These are phyloP conservation scores for Alternaria sp. DNA, from an alignment of 2,329 filamentous ascomycete species.

Conservation along the genomic window DNA sequence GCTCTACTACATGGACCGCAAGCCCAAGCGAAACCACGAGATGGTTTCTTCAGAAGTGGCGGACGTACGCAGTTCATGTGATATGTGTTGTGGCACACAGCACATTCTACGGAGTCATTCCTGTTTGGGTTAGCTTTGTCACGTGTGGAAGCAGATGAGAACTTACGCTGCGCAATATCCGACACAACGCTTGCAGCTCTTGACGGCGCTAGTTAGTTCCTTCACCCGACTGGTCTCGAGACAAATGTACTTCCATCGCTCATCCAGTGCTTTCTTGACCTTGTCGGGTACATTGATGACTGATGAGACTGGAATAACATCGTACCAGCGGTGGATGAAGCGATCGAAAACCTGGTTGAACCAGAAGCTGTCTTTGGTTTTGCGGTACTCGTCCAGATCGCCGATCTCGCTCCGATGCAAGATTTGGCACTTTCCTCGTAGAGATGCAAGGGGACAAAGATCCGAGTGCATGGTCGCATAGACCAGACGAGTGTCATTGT, in stretches of 20 bases:
- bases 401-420: slow-evolving; percentile 86
- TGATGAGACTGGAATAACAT: slow-evolving; percentile 87
- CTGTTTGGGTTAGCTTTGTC: slow-evolving; percentile 56
- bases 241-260: slow-evolving; percentile 95
- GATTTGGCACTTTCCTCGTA: slow-evolving; percentile 93
- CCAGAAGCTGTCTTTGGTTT: slow-evolving; percentile 88
- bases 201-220: slow-evolving; percentile 93
- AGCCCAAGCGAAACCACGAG: slow-evolving; percentile 96
- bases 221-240: slow-evolving; percentile 94
- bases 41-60: slow-evolving; percentile 92
- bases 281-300: slow-evolving; percentile 96
- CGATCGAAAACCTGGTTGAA: slow-evolving; percentile 97
- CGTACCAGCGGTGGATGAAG: slow-evolving; percentile 98
- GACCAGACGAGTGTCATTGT: slow-evolving; percentile 87
- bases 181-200: slow-evolving; percentile 91
- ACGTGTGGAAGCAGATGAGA: neutral
- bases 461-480: slow-evolving; percentile 99
- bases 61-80: slow-evolving; percentile 98
- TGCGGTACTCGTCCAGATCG: slow-evolving; percentile 84
- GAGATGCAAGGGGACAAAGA: slow-evolving; percentile 86
- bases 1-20: slow-evolving; percentile 94
- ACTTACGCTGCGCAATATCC: slow-evolving; percentile 90
- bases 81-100: slow-evolving; percentile 92
- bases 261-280: slow-evolving; percentile 94
- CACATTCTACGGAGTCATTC: slow-evolving; percentile 95